Percentiles rank a stretch among this genome's conserved stretches.
Conservation (phyloP, 345 rosid genomes). For the Corymbia maculata region DNA sequence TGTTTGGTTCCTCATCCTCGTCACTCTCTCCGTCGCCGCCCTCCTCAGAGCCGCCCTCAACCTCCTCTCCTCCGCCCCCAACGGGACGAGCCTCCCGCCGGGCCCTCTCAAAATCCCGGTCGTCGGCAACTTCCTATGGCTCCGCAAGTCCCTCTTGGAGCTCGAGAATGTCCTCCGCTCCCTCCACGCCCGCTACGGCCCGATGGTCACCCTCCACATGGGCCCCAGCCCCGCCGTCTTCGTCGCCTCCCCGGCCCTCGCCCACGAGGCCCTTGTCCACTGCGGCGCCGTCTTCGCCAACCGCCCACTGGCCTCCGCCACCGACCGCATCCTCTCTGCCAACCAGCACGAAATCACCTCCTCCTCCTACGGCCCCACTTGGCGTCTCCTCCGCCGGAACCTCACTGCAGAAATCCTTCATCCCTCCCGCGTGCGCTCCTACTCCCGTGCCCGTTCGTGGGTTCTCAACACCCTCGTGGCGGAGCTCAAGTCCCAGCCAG, state of each 20-base stretch:
- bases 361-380: conserved; percentile 1
- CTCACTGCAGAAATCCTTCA: conserved; percentile 1
- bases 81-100: not conserved
- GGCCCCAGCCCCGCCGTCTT: not conserved
- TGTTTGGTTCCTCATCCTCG: not conserved
- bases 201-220: not conserved
- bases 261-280: conserved; percentile 3
- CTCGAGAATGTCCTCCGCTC: not conserved
- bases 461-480: not conserved
- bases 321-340: not conserved
- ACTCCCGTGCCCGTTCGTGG: not conserved
- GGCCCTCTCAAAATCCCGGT: not conserved
- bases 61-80: not conserved
- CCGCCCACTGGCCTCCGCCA: not conserved
- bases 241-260: not conserved
- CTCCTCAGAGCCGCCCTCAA: not conserved
- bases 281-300: not conserved
- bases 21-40: not conserved
- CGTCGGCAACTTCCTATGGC: not conserved
- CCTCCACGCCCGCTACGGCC: not conserved
- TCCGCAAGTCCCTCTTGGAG: not conserved
- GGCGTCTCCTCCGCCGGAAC: conserved; percentile 4
- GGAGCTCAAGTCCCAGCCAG: not conserved
- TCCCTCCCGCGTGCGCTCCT: not conserved
- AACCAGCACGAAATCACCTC: not conserved